These are phyloP conservation scores for Candida ipomoeae DNA, from an alignment of 805 yeast genomes.

Conservation along the genomic window DNA sequence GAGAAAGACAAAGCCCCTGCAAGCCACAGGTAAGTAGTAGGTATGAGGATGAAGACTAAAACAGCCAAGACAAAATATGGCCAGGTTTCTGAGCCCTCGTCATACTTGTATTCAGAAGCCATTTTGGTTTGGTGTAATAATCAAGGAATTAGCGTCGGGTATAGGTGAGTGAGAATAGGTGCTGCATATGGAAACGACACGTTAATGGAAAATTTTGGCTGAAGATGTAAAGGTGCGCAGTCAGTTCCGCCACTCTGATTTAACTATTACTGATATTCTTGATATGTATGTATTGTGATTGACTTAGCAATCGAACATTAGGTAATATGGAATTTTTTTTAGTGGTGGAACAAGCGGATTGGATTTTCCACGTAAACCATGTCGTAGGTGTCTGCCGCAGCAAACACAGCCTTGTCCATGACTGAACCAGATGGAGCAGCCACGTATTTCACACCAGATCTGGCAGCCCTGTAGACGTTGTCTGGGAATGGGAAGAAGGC, in stretches of 20 bases:
- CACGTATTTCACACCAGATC: slow-evolving; percentile 92
- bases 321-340: slow-evolving; percentile 13
- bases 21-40: slow-evolving; percentile 46
- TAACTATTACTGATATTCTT: neutral
- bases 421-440: slow-evolving; percentile 98
- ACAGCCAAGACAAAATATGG: slow-evolving; percentile 82
- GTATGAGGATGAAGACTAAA: slow-evolving; percentile 62
- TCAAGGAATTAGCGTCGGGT: neutral
- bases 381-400: slow-evolving; percentile 88
- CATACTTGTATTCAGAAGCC: slow-evolving; percentile 66
- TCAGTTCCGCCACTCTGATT: neutral
- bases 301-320: neutral
- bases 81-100: slow-evolving; percentile 89
- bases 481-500: slow-evolving; percentile 99
- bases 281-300: neutral
- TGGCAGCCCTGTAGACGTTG: slow-evolving; percentile 94
- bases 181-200: slow-evolving; percentile 5
- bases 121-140: slow-evolving; percentile 13
- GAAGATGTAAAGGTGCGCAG: neutral
- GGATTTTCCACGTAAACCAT: slow-evolving; percentile 95
- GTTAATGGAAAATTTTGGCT: slow-evolving; percentile 4
- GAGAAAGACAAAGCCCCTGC: slow-evolving; percentile 15
- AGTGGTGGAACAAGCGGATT: slow-evolving; percentile 97
- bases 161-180: neutral
- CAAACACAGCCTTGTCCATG: slow-evolving; percentile 93